Percentiles rank a stretch among this genome's conserved stretches.
Evolutionary conservation across 1,139 yeast species (phyloP).

Genomic region (Candida sanyaensis): DNA sequence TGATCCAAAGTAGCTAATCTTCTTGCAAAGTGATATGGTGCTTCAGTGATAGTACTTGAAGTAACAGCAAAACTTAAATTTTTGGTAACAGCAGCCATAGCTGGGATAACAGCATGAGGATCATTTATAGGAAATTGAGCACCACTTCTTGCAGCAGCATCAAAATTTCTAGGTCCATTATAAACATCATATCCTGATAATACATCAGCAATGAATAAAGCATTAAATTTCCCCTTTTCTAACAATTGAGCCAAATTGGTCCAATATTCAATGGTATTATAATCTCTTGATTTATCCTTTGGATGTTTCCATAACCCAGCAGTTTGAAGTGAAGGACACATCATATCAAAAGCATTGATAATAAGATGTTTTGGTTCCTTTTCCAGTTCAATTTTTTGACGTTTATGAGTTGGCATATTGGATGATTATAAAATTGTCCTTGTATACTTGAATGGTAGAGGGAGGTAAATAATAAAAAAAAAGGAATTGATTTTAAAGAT

Average conservation of each 20-base stretch:
- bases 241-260: slow-evolving; percentile 42
- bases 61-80: slow-evolving; percentile 42
- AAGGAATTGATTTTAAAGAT: too few species aligned
- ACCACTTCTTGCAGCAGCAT: slow-evolving; percentile 37
- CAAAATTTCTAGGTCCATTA: slow-evolving; percentile 36
- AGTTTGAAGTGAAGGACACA: slow-evolving; percentile 36
- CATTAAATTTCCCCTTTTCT: slow-evolving; percentile 46
- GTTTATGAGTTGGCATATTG: slow-evolving; percentile 9
- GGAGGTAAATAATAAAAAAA: too few species aligned
- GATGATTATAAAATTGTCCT: too few species aligned
- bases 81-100: slow-evolving; percentile 45
- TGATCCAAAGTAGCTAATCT: slow-evolving; percentile 45
- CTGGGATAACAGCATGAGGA: slow-evolving; percentile 40
- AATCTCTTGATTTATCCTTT: slow-evolving; percentile 32
- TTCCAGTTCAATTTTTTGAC: slow-evolving; percentile 13
- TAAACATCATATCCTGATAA: slow-evolving; percentile 44
- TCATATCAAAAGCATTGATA: slow-evolving; percentile 43
- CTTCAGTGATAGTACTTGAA: slow-evolving; percentile 44
- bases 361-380: slow-evolving; percentile 23
- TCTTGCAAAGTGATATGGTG: slow-evolving; percentile 47
- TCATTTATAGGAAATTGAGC: slow-evolving; percentile 46
- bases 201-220: slow-evolving; percentile 48
- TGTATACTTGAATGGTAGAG: too few species aligned
- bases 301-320: slow-evolving; percentile 47
- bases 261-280: slow-evolving; percentile 46